Conservation (phyloP, 2,329 filamentous ascomycete genomes). For the Exophiala oligosperma region DNA sequence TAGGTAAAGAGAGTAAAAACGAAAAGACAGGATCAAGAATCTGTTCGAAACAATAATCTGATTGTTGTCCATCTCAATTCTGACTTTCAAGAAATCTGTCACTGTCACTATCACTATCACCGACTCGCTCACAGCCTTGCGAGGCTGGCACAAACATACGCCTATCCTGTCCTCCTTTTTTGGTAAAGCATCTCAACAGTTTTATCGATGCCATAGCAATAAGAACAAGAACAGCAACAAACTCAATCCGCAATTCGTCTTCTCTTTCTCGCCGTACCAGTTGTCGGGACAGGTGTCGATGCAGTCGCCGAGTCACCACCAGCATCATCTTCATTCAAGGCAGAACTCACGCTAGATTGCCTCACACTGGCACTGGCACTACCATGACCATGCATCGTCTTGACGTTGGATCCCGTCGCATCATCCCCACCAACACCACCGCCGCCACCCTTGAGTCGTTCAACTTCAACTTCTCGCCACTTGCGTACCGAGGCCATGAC, state of each 20-base stretch:
- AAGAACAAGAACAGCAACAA: too few species aligned
- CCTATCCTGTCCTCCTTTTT: too few species aligned
- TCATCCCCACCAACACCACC: neutral
- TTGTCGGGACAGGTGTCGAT: conserved; percentile 6
- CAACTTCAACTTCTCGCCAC: conserved; percentile 69
- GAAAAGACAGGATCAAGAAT: too few species aligned
- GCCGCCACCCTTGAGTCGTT: conserved; percentile 28
- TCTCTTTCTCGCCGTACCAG: conserved; percentile 25
- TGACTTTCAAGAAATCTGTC: too few species aligned
- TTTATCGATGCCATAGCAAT: too few species aligned
- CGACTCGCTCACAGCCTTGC: too few species aligned
- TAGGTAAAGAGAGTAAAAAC: too few species aligned
- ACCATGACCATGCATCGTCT: conserved; percentile 5
- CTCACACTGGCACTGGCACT: conserved; percentile 15
- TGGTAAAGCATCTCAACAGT: too few species aligned
- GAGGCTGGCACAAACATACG: too few species aligned
- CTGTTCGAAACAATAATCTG: too few species aligned
- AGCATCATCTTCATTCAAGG: conserved; percentile 16
- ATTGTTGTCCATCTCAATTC: too few species aligned
- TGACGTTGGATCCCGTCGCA: neutral
- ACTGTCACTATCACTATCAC: too few species aligned
- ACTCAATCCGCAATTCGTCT: conserved; percentile 24
- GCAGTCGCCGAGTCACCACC: neutral
- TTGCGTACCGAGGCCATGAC: conserved; percentile 76
- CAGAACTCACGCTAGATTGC: conserved; percentile 24